These are phyloP conservation scores for Scheffersomyces amazonensis DNA, from an alignment of 805 yeast species.

Conservation along the genomic window DNA sequence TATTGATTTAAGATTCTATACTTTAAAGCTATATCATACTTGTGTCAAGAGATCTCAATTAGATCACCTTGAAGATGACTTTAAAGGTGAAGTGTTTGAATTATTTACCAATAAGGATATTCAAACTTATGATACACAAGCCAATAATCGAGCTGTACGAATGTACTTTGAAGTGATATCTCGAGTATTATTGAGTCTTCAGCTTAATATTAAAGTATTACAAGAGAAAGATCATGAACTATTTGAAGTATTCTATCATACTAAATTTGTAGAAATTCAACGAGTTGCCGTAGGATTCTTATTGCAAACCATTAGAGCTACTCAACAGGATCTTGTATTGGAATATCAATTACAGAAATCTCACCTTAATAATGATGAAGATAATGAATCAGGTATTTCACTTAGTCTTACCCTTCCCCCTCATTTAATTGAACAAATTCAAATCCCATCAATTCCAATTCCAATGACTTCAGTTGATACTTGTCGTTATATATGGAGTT, in stretches of 20 bases:
- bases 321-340: conserved; percentile 59
- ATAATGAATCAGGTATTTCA: conserved; percentile 4
- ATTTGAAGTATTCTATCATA: conserved; percentile 23
- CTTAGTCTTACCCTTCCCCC: not conserved
- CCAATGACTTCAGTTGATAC: conserved; percentile 6
- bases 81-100: conserved; percentile 44
- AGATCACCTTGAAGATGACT: conserved; percentile 32
- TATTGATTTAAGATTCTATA: conserved; percentile 43
- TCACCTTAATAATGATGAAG: conserved; percentile 20
- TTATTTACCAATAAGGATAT: conserved; percentile 28
- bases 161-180: conserved; percentile 35
- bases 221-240: conserved; percentile 20
- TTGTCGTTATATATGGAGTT: conserved; percentile 57
- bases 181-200: conserved; percentile 18
- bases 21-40: conserved; percentile 38
- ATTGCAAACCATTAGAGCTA: conserved; percentile 34
- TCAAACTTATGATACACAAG: conserved; percentile 14
- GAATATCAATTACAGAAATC: conserved; percentile 56
- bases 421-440: not conserved
- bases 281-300: conserved; percentile 43
- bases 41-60: conserved; percentile 17
- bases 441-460: not conserved
- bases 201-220: conserved; percentile 3
- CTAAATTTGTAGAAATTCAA: conserved; percentile 28
- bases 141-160: conserved; percentile 26